These are phyloP conservation scores for Candida awuae DNA, from an alignment of 805 yeast genomes.

Conservation along the genomic window DNA sequence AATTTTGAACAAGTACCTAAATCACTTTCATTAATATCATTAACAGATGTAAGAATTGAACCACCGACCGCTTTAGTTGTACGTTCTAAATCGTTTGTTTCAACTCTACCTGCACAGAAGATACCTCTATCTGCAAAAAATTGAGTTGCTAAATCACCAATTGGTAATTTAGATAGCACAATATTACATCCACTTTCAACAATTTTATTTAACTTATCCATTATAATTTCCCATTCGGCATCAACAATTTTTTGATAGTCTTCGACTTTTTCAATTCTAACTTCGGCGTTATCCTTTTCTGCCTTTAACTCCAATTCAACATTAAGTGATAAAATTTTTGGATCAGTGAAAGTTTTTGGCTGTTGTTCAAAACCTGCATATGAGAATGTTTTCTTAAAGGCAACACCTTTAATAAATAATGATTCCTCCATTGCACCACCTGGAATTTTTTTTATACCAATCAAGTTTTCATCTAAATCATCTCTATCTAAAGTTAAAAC, in stretches of 20 bases:
- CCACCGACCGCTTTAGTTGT: conserved; percentile 95
- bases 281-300: conserved; percentile 98
- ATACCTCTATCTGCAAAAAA: conserved; percentile 93
- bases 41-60: conserved; percentile 66
- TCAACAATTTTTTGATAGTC: conserved; percentile 96
- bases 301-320: conserved; percentile 96
- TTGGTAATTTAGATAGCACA: conserved; percentile 88
- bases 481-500: conserved; percentile 78
- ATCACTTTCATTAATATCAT: conserved; percentile 56
- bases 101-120: conserved; percentile 95
- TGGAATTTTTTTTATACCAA: conserved; percentile 90
- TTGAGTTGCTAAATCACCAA: conserved; percentile 98
- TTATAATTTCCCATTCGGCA: conserved; percentile 97
- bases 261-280: conserved; percentile 83
- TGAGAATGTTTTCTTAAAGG: conserved; percentile 93
- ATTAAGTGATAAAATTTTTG: conserved; percentile 77
- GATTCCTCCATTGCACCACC: conserved; percentile 98
- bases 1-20: conserved; percentile 79
- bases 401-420: conserved; percentile 83
- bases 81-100: conserved; percentile 83
- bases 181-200: conserved; percentile 83
- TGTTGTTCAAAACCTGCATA: conserved; percentile 99
- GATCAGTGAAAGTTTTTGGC: conserved; percentile 75
- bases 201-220: conserved; percentile 76
- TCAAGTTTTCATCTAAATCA: conserved; percentile 79